A percentile compares a stretch with the other conserved stretches of the same genome.
phyloP scores from a whole-genome alignment of 164 flowering plant genomes.

The Nymphaea colorata region DNA sequence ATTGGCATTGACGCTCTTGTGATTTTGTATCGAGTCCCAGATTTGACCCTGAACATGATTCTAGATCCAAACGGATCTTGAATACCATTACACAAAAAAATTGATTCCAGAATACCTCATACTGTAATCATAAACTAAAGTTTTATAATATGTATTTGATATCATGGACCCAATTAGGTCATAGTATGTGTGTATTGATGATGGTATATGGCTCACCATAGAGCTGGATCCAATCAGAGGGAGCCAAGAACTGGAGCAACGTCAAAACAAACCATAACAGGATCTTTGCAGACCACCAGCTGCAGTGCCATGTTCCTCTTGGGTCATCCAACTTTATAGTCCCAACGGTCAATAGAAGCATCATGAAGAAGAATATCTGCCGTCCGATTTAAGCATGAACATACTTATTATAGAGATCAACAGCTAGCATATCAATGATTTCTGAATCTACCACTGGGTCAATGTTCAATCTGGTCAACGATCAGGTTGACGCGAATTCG shows the following conservation, averaged over 20 bases:
- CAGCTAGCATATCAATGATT: not conserved
- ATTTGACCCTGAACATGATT: no score
- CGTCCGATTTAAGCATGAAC: not conserved
- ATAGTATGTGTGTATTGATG: not conserved
- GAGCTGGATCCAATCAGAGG: conserved; percentile 37
- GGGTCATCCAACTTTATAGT: conserved; percentile 39
- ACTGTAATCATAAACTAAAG: no score
- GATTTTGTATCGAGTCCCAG: no score
- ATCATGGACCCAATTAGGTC: not conserved
- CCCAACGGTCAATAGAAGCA: conserved; percentile 76
- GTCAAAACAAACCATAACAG: conserved; percentile 35
- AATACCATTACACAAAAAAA: no score
- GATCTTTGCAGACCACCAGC: conserved; percentile 82
- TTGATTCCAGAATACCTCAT: no score
- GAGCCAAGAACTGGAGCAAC: conserved; percentile 48
- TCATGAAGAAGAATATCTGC: conserved; percentile 55
- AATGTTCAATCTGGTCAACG: no score
- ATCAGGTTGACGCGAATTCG: no score
- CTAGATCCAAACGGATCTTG: no score
- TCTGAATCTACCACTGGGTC: no score
- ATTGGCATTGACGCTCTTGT: no score
- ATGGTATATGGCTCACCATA: conserved; percentile 14
- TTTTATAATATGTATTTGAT: no score
- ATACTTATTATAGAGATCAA: not conserved
- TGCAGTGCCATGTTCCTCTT: conserved; percentile 74